Percentiles rank a stretch among this genome's conserved stretches.
Evolutionary conservation across 2,329 filamentous ascomycete species (phyloP).

Genomic region (Claviceps humidiphila): DNA sequence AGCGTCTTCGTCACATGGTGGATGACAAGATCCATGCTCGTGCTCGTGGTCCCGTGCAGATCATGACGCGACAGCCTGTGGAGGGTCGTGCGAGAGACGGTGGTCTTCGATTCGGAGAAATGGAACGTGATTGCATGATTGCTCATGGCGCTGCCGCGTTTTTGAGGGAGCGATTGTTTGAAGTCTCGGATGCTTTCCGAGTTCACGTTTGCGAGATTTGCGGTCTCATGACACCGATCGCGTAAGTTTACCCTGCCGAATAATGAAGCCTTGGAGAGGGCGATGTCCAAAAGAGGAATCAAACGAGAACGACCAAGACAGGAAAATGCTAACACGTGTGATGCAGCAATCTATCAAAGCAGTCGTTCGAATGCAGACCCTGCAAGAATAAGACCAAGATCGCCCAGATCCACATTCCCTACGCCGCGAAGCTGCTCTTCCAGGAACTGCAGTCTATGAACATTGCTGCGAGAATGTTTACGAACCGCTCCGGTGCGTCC

Average conservation of each 20-base stretch:
- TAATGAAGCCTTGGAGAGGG: neutral
- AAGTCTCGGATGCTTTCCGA: constrained; percentile 94
- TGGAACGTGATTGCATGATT: constrained; percentile 99
- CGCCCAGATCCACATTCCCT: constrained; percentile 93
- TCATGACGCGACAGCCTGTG: constrained; percentile 91
- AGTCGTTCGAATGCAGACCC: constrained; percentile 89
- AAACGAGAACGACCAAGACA: neutral
- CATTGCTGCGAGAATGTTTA: constrained; percentile 95
- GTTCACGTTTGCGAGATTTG: constrained; percentile 98
- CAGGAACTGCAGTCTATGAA: constrained; percentile 98
- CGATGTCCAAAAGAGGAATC: neutral
- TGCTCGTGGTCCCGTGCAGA: constrained; percentile 90
- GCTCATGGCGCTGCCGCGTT: constrained; percentile 96
- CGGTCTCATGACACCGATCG: constrained; percentile 96
- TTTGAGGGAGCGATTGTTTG: constrained; percentile 92
- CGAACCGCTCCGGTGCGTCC: constrained; percentile 63
- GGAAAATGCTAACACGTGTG: constrained; percentile 18
- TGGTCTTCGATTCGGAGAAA: constrained; percentile 98
- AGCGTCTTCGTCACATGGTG: constrained; percentile 97
- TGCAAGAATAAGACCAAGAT: constrained; percentile 99
- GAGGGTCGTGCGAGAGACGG: constrained; percentile 97
- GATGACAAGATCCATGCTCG: constrained; percentile 99
- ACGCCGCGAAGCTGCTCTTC: constrained; percentile 95
- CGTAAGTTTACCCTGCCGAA: constrained; percentile 48
- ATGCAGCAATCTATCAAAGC: constrained; percentile 76